These are phyloP conservation scores for Arabidopsis hybrid DNA, from an alignment of 441 rosid species.

Conservation along the genomic window DNA sequence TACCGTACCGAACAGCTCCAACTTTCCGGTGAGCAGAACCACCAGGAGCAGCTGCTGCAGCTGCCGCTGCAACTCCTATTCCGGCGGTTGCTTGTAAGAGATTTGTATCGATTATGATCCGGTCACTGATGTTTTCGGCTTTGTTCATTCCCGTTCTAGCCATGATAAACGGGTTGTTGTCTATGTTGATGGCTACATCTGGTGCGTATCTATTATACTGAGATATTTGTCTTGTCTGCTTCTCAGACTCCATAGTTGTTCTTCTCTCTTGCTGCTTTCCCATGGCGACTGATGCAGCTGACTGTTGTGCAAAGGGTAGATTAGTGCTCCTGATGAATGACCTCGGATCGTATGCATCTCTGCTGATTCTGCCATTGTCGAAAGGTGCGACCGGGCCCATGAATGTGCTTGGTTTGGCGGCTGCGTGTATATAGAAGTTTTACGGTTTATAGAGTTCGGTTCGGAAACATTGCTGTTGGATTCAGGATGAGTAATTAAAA, in stretches of 20 bases:
- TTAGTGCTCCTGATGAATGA: conserved; percentile 57
- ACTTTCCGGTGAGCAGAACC: conserved; percentile 66
- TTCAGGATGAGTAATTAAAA: conserved; percentile 20
- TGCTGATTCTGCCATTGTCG: conserved; percentile 56
- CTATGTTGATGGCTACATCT: conserved; percentile 82
- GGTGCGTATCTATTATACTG: conserved; percentile 68
- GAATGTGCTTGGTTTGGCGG: conserved; percentile 73
- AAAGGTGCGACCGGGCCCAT: conserved; percentile 68
- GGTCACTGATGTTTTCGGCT: conserved; percentile 61
- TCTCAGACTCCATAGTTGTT: conserved; percentile 53
- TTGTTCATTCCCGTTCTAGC: conserved; percentile 65
- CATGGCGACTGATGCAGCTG: conserved; percentile 50
- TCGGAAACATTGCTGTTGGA: conserved; percentile 16
- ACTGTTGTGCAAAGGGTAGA: conserved; percentile 54
- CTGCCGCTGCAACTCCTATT: conserved; percentile 57
- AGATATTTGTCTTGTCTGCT: conserved; percentile 61
- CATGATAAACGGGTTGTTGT: conserved; percentile 82
- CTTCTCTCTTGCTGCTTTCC: conserved; percentile 73
- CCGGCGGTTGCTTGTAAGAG: conserved; percentile 71
- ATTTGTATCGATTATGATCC: conserved; percentile 63
- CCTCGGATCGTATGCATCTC: conserved; percentile 75
- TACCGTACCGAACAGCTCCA: conserved; percentile 74
- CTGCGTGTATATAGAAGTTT: conserved; percentile 38
- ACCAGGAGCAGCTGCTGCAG: conserved; percentile 47
- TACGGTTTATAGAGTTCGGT: conserved; percentile 4